These are phyloP conservation scores for Tothia fuscella DNA, from an alignment of 2,329 filamentous ascomycete species.

Conservation along the genomic window DNA sequence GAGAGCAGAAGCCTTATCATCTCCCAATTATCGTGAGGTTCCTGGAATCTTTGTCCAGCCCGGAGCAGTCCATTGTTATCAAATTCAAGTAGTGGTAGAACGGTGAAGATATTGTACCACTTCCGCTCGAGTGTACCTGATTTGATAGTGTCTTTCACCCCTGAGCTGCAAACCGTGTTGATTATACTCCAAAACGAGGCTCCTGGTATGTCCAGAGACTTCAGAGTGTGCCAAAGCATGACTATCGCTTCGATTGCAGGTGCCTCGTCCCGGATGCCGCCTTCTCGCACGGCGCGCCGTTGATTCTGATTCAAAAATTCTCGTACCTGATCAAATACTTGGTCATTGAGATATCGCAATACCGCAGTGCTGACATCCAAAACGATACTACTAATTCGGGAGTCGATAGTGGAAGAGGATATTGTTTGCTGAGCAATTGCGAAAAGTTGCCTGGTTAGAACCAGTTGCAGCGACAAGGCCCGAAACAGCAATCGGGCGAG, in stretches of 20 bases:
- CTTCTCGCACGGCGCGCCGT: constrained; percentile 29
- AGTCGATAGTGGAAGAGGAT: too few species aligned
- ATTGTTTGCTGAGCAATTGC: too few species aligned
- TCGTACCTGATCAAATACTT: constrained; percentile 18
- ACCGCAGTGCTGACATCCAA: too few species aligned
- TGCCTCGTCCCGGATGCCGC: constrained; percentile 35
- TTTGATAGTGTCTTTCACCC: constrained; percentile 15
- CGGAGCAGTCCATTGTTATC: constrained; percentile 36
- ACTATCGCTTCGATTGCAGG: constrained; percentile 35
- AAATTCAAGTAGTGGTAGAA: constrained; percentile 43
- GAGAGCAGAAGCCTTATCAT: constrained; percentile 34
- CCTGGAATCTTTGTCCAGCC: constrained; percentile 28
- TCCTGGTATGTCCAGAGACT: constrained; percentile 18
- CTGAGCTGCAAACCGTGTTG: constrained; percentile 21
- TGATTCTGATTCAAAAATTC: constrained; percentile 35
- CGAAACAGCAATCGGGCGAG: too few species aligned
- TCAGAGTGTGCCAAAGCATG: constrained; percentile 33
- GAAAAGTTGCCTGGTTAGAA: too few species aligned
- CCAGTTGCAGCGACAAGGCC: too few species aligned
- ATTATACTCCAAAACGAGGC: constrained; percentile 33
- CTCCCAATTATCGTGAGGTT: constrained; percentile 37
- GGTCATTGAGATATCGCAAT: not conserved
- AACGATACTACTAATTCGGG: too few species aligned
- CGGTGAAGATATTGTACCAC: constrained; percentile 36
- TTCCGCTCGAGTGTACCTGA: constrained; percentile 24